Evolutionary conservation across 225 moss, liverwort and hornwort genomes (phyloP).

Genomic region (Antitrichia curtipendula): DNA sequence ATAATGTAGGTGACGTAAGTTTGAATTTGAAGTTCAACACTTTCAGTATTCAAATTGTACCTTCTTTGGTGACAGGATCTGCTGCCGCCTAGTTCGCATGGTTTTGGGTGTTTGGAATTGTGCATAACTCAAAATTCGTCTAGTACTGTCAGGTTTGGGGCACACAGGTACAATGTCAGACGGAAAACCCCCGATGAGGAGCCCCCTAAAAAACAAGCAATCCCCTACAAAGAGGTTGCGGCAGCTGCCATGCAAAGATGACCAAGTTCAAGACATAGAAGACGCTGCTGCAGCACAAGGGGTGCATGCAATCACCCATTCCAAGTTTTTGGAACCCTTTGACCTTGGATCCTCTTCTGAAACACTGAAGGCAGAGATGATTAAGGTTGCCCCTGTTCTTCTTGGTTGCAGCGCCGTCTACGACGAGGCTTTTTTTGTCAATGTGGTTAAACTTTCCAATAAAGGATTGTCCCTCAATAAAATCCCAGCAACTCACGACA

Average conservation of each 20-base stretch:
- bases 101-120: not conserved
- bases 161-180: not conserved
- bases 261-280: not conserved
- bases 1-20: too few relatives aligned
- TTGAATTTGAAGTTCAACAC: too few relatives aligned
- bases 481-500: not conserved
- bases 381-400: not conserved
- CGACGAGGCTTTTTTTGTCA: not conserved
- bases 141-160: not conserved
- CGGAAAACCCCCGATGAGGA: not conserved
- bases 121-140: not conserved
- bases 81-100: not conserved
- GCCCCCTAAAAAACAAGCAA: not conserved
- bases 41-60: too few relatives aligned
- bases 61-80: not conserved
- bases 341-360: not conserved
- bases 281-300: not conserved
- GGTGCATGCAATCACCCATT: not conserved
- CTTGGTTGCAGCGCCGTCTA: not conserved
- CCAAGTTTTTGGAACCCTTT: not conserved
- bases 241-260: not conserved
- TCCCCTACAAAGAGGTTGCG: not conserved
- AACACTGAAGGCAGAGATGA: not conserved
- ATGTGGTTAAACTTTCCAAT: not conserved
- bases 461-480: rapidly evolving